These are phyloP conservation scores for Brassica nigra DNA, from an alignment of 345 rosid genomes.

Conservation along the genomic window DNA sequence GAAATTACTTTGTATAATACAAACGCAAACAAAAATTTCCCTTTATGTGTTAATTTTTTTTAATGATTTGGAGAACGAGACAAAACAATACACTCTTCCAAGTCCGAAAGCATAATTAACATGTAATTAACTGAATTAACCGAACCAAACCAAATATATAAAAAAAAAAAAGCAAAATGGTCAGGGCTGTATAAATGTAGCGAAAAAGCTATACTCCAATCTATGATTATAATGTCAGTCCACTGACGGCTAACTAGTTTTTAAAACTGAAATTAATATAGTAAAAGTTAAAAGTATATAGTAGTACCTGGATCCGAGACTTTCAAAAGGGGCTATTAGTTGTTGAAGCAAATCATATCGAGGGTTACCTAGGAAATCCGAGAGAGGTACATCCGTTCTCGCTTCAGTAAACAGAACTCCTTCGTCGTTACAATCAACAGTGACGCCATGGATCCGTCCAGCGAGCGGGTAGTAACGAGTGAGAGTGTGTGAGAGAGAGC, in stretches of 20 bases:
- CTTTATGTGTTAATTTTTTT: too few relatives aligned
- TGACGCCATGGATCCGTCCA: constrained; percentile 40
- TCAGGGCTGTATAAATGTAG: too few relatives aligned
- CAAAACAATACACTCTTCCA: too few relatives aligned
- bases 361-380: constrained; percentile 25
- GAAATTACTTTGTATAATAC: too few relatives aligned
- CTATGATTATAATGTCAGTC: too few relatives aligned
- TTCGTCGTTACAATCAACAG: constrained; percentile 44
- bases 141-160: too few relatives aligned
- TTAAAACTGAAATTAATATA: neutral
- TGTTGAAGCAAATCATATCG: neutral
- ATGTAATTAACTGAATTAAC: too few relatives aligned
- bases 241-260: neutral
- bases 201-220: too few relatives aligned
- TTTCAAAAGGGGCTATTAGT: neutral
- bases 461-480: constrained; percentile 51
- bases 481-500: constrained; percentile 46
- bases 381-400: constrained; percentile 14
- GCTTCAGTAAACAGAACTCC: constrained; percentile 47
- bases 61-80: too few relatives aligned
- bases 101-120: too few relatives aligned
- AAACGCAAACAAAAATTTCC: too few relatives aligned
- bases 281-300: neutral
- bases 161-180: too few relatives aligned
- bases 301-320: neutral